Conservation (phyloP, 305 asterid species). For the Salvia sclarea region DNA sequence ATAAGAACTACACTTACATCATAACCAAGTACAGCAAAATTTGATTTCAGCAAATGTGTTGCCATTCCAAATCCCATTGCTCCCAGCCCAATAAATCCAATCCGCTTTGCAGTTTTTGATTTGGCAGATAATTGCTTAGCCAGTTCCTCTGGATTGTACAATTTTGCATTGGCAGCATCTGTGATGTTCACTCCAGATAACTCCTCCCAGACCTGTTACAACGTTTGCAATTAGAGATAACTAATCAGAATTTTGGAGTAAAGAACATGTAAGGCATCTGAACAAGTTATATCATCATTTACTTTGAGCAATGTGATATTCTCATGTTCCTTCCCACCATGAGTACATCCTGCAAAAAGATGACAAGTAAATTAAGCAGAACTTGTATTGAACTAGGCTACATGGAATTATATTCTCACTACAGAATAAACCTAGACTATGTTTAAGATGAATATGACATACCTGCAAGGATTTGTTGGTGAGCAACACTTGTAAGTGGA, state of each 20-base stretch:
- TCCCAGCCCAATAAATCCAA: conserved; percentile 97
- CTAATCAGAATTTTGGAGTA: conserved; percentile 7
- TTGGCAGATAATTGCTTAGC: conserved; percentile 58
- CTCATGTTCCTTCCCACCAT: conserved; percentile 46
- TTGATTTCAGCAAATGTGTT: conserved; percentile 78
- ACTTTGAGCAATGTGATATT: conserved; percentile 66
- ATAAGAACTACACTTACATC: conserved; percentile 64
- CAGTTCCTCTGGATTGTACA: conserved; percentile 75
- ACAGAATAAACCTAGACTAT: background rate
- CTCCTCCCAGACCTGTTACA: conserved; percentile 78
- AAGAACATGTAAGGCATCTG: conserved; percentile 28
- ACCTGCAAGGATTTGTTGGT: conserved; percentile 98
- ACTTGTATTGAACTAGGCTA: conserved; percentile 18
- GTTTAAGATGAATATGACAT: conserved; percentile 20
- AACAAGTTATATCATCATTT: conserved; percentile 28
- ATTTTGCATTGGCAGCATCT: conserved; percentile 65
- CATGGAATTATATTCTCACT: background rate
- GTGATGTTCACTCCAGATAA: conserved; percentile 67
- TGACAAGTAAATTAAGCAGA: conserved; percentile 19
- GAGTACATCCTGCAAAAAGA: conserved; percentile 56
- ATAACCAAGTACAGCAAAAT: conserved; percentile 71
- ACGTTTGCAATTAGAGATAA: conserved; percentile 32
- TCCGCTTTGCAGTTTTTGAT: conserved; percentile 60
- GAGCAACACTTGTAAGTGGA: conserved; percentile 79
- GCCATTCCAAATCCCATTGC: conserved; percentile 99